Conservation (phyloP, 2,329 filamentous ascomycete genomes). For the Colletotrichum phormii region DNA sequence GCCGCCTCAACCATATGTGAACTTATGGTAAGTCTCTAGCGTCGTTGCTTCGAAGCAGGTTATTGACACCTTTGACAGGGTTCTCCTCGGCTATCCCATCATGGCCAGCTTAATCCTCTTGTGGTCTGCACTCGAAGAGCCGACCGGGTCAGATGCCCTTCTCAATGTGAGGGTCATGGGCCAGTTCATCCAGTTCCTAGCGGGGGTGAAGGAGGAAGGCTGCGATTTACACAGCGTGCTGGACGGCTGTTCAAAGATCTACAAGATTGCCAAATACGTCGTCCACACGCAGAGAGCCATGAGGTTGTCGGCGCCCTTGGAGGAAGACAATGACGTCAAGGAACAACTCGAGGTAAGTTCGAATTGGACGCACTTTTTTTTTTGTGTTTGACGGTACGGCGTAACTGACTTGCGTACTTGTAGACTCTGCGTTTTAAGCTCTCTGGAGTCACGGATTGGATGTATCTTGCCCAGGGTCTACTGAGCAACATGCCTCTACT, state of each 20-base stretch:
- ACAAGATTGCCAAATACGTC: constrained; percentile 29
- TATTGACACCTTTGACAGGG: neutral
- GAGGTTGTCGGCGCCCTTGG: constrained; percentile 3
- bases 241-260: constrained; percentile 29
- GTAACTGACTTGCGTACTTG: neutral
- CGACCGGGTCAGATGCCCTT: constrained; percentile 11
- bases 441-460: constrained; percentile 29
- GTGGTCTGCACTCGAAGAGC: constrained; percentile 26
- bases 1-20: constrained; percentile 15
- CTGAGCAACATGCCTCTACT: constrained; percentile 17
- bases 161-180: constrained; percentile 22
- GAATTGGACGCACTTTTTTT: neutral
- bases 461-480: constrained; percentile 25
- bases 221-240: constrained; percentile 14
- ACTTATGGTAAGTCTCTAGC: constrained; percentile 7
- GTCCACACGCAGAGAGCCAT: constrained; percentile 21
- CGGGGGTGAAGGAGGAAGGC: constrained; percentile 23
- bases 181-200: constrained; percentile 26
- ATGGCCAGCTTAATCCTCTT: constrained; percentile 24
- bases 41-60: neutral
- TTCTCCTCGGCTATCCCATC: constrained; percentile 20
- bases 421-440: constrained; percentile 23
- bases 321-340: constrained; percentile 18
- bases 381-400: neutral
- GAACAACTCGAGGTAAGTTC: constrained; percentile 27